These are phyloP conservation scores for Pseudogymnoascus sp. DNA, from an alignment of 2,329 filamentous ascomycete species.

Conservation along the genomic window DNA sequence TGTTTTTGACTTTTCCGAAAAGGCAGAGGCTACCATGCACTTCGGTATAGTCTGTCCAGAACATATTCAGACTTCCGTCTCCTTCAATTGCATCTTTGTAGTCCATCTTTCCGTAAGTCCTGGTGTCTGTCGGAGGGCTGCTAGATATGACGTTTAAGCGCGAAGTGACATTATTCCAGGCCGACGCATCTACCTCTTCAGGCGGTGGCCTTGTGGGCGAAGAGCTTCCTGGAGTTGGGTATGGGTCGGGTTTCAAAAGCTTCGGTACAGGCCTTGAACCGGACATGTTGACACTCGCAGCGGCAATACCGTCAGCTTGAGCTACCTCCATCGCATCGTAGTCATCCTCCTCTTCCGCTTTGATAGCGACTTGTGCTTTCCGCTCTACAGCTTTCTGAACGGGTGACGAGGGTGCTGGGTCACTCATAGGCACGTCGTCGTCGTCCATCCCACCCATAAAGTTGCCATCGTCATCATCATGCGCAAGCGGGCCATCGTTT, in stretches of 20 bases:
- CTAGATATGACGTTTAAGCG: slow-evolving; percentile 78
- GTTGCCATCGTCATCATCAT: slow-evolving; percentile 43
- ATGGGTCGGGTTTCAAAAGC: slow-evolving; percentile 55
- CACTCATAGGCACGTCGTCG: slow-evolving; percentile 68
- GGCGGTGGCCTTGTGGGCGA: slow-evolving; percentile 59
- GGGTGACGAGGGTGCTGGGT: slow-evolving; percentile 79
- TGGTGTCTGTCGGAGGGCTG: slow-evolving; percentile 55
- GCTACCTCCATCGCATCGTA: slow-evolving; percentile 83
- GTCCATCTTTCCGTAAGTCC: slow-evolving; percentile 68
- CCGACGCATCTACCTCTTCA: slow-evolving; percentile 62
- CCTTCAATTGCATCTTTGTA: slow-evolving; percentile 82
- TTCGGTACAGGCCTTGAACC: slow-evolving; percentile 73
- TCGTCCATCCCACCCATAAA: slow-evolving; percentile 53
- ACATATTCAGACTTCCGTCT: slow-evolving; percentile 86
- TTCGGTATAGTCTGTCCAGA: slow-evolving; percentile 96
- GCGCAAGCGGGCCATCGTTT: slow-evolving; percentile 38
- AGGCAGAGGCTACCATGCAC: slow-evolving; percentile 84
- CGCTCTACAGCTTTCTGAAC: slow-evolving; percentile 69
- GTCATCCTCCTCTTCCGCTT: slow-evolving; percentile 59
- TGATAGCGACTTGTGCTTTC: slow-evolving; percentile 50
- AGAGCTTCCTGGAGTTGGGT: slow-evolving; percentile 65
- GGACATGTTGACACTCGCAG: slow-evolving; percentile 72
- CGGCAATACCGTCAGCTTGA: slow-evolving; percentile 60
- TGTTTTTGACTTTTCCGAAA: slow-evolving; percentile 93
- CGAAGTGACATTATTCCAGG: slow-evolving; percentile 81